These are phyloP conservation scores for Cydonia oblonga DNA, from an alignment of 331 rosid species.

Conservation along the genomic window DNA sequence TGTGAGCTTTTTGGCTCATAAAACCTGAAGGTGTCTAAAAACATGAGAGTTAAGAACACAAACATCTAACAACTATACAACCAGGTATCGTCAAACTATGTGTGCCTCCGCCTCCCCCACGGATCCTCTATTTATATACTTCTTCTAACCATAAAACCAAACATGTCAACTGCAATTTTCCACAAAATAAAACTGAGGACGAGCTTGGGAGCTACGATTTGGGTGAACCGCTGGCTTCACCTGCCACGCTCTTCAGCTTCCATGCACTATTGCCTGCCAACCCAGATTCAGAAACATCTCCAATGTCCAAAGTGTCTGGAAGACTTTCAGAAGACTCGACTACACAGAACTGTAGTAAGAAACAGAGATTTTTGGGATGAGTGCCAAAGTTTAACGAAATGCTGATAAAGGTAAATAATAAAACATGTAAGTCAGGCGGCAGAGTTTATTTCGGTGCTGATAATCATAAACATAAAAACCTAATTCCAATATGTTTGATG, in stretches of 20 bases:
- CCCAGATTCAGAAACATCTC: slow-evolving; percentile 64
- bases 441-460: not conserved
- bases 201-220: slow-evolving; percentile 18
- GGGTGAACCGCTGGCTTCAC: slow-evolving; percentile 42
- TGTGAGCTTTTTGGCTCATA: slow-evolving; percentile 20
- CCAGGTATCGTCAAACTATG: slow-evolving; percentile 32
- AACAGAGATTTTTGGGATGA: not conserved
- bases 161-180: slow-evolving; percentile 6
- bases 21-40: slow-evolving; percentile 21
- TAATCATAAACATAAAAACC: not conserved
- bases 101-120: not conserved
- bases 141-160: slow-evolving; percentile 15
- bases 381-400: too few relatives aligned
- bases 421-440: too few relatives aligned
- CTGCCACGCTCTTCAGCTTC: slow-evolving; percentile 47
- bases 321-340: slow-evolving; percentile 46
- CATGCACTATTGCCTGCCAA: slow-evolving; percentile 23
- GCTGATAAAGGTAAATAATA: too few relatives aligned
- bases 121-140: slow-evolving; percentile 30
- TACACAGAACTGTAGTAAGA: slow-evolving; percentile 23
- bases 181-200: slow-evolving; percentile 20
- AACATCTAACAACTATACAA: slow-evolving; percentile 17
- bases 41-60: not conserved
- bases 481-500: not conserved
- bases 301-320: slow-evolving; percentile 75